Base-by-base conservation (phyloP, 352 stramenopile genomes). In the Globisporangium mamillatum region DNA sequence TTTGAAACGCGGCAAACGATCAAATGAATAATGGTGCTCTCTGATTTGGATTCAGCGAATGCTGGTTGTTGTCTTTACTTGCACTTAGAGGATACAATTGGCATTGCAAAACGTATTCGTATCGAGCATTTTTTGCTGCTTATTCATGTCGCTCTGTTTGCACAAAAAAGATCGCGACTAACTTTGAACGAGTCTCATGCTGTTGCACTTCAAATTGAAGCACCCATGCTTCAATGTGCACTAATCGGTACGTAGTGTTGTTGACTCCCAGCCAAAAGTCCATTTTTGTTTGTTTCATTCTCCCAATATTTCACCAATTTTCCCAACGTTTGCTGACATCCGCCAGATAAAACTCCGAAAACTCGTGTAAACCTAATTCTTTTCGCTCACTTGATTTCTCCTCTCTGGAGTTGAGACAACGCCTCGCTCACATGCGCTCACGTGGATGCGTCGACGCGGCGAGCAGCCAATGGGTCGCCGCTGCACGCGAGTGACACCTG, bases 391-490 rank as follows among this genome's bases (percentile, higher is more conserved):
- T 52, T 52, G 44, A 52, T 52, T 52, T 52, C 6, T 52, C 18
- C 0, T 52, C 44, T n/a, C 27, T 32, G 27, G 3, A 32, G 27
- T 32, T 6, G 27, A 32, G 27, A 32, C 27, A 32, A 32, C 27
- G 2, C 16, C 44, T 50, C 38, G 38, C 38, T 46, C 38, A 18
- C 38, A 46, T 46, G 1, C 6, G 7, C 44, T 52, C 44, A 52
- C 18, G 18, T 12, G n/a, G 22, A 24, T 38, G 54, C 54, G 54
- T 60, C 54, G 54, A 36, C 7, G 16, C 3, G 2, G 18, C 6
- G 54, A 38, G 7, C 54, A 60, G 54, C 54, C 54, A 60, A 60
- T 60, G 54, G 12, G 14, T 22, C 16, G 54, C 18, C 54, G 6
- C 14, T 20, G 27, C 20, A 5, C n/a, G 27, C 0, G 54, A 38